Percentiles rank a stretch among this genome's conserved stretches.
Evolutionary conservation across 164 flowering plant species (phyloP).

Genomic region (Litsea cubeba): DNA sequence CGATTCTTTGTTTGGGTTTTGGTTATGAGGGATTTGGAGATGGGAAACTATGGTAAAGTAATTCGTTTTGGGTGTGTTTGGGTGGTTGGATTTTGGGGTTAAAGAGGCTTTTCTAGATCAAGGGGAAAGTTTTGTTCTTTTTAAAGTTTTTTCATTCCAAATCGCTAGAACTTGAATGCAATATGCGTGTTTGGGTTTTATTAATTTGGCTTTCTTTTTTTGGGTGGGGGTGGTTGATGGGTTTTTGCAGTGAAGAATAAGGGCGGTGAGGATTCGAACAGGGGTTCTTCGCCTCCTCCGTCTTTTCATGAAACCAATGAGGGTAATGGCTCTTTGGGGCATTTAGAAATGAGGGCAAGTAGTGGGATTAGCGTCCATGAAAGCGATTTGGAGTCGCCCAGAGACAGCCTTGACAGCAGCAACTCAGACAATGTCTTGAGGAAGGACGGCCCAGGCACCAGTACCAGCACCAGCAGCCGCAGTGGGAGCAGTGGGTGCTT

Average conservation of each 20-base stretch:
- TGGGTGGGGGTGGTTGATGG: background rate
- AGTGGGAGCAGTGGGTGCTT: constrained; percentile 45
- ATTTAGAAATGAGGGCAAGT: constrained; percentile 30
- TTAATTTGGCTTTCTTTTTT: background rate
- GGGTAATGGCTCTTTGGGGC: constrained; percentile 20
- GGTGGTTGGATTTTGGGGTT: background rate
- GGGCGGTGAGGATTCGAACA: constrained; percentile 40
- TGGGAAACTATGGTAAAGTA: background rate
- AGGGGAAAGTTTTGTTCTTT: background rate
- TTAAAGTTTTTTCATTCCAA: background rate
- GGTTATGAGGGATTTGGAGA: background rate
- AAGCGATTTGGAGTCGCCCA: constrained; percentile 50
- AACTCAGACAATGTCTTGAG: constrained; percentile 35
- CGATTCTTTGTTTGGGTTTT: background rate
- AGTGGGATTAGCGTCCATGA: constrained; percentile 31
- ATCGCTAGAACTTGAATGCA: background rate
- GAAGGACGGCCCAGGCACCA: constrained; percentile 42
- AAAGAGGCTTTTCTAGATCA: background rate
- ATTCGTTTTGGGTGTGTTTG: background rate
- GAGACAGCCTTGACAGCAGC: constrained; percentile 46
- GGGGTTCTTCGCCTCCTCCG: constrained; percentile 17
- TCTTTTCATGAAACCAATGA: constrained; percentile 12
- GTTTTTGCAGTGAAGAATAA: constrained; percentile 34
- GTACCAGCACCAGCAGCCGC: constrained; percentile 40
- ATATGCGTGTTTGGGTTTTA: background rate